phyloP scores from a whole-genome alignment of 2,329 filamentous ascomycete genomes.

The Emmonsia crescens region DNA sequence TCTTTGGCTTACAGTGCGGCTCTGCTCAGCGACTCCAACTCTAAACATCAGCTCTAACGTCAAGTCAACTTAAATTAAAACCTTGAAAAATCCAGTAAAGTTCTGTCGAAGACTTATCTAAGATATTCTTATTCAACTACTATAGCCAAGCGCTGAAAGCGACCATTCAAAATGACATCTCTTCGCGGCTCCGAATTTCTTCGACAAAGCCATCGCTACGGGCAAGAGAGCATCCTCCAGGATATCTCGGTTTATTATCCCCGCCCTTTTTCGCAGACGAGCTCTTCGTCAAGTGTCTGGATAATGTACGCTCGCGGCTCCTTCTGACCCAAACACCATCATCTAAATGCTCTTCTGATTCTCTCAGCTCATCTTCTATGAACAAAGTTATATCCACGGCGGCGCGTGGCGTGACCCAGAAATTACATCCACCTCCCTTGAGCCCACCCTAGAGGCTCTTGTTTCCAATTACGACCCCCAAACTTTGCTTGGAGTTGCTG shows the following conservation, averaged over 20 bases:
- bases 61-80: background rate
- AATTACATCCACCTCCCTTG: constrained; percentile 27
- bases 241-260: constrained; percentile 21
- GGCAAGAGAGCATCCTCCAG: constrained; percentile 22
- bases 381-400: constrained; percentile 36
- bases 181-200: background rate
- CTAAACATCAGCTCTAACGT: background rate
- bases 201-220: constrained; percentile 19
- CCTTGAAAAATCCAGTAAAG: constrained; percentile 4
- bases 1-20: background rate
- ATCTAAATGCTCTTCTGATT: background rate
- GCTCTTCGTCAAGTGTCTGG: constrained; percentile 24
- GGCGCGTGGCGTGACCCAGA: constrained; percentile 40
- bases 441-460: constrained; percentile 25
- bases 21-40: background rate
- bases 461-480: constrained; percentile 11
- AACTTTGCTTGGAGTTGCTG: constrained; percentile 21
- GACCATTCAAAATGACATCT: background rate
- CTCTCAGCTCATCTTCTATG: background rate
- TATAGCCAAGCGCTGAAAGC: background rate
- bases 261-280: constrained; percentile 12
- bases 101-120: background rate
- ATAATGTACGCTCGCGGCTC: constrained; percentile 25
- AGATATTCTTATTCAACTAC: background rate
- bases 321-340: background rate